A percentile compares a stretch with the other conserved stretches of the same genome.
Evolutionary conservation across 1,139 yeast species (phyloP).

Genomic region (Nakaseomyces kungkrabaensis): DNA sequence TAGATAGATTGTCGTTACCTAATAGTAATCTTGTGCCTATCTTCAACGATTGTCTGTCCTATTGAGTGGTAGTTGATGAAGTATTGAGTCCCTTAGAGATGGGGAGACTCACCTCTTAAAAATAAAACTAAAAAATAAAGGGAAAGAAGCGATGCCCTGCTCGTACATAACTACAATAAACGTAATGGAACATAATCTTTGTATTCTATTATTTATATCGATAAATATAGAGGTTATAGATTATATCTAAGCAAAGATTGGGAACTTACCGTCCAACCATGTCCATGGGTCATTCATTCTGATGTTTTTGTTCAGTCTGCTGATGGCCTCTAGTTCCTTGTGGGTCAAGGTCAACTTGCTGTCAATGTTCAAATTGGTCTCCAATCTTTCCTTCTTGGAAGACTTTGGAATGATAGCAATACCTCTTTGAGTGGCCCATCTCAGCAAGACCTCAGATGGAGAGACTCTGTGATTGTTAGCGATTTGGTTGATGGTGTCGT

Average conservation of each 20-base stretch:
- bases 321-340: conserved; percentile 45
- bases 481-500: conserved; percentile 41
- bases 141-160: too few species aligned
- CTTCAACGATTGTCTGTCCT: too few species aligned
- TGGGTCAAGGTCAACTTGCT: conserved; percentile 41
- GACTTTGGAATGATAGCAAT: conserved; percentile 71
- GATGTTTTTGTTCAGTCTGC: conserved; percentile 51
- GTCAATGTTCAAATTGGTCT: conserved; percentile 46
- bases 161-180: too few species aligned
- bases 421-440: conserved; percentile 76
- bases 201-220: too few species aligned
- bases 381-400: conserved; percentile 49
- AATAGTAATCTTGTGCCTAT: too few species aligned
- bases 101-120: too few species aligned
- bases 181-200: too few species aligned
- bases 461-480: conserved; percentile 39
- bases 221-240: too few species aligned
- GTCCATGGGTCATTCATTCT: conserved; percentile 83
- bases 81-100: too few species aligned
- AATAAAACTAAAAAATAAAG: too few species aligned
- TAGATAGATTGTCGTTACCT: too few species aligned
- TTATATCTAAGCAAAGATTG: conserved; percentile 20
- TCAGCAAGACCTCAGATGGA: conserved; percentile 56
- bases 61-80: too few species aligned
- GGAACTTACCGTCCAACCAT: conserved; percentile 39